Conservation (phyloP, 495 filamentous ascomycete species). For the Poronia punctata region DNA sequence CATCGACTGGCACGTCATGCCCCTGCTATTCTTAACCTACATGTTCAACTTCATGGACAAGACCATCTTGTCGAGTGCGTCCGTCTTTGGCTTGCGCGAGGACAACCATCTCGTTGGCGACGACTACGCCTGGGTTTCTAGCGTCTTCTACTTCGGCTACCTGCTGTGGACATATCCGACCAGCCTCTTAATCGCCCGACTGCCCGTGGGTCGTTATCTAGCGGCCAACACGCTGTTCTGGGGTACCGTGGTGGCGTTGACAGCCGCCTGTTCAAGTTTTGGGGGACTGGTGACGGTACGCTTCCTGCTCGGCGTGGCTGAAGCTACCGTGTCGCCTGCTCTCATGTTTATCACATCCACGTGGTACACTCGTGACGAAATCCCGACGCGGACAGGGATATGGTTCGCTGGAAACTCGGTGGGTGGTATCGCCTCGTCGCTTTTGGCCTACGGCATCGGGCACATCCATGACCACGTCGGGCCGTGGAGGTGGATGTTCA, state of each 20-base stretch:
- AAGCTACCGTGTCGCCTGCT: conserved; percentile 41
- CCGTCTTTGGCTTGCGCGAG: conserved; percentile 28
- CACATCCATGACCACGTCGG: conserved; percentile 25
- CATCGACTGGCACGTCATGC: conserved; percentile 25
- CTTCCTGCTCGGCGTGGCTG: conserved; percentile 45
- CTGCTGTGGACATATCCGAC: conserved; percentile 26
- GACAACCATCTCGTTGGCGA: conserved; percentile 27
- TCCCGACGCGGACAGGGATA: conserved; percentile 30
- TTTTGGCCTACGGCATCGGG: conserved; percentile 41
- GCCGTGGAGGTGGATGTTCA: conserved; percentile 35
- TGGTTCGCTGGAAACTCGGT: conserved; percentile 36
- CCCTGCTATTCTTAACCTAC: conserved; percentile 24
- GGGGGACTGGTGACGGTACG: conserved; percentile 59
- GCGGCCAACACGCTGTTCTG: conserved; percentile 29
- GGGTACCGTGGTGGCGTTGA: conserved; percentile 66
- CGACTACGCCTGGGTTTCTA: conserved; percentile 32
- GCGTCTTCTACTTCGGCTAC: conserved; percentile 32
- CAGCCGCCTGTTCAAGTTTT: conserved; percentile 66
- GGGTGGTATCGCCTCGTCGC: conserved; percentile 32
- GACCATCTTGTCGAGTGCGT: conserved; percentile 27
- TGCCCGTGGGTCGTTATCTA: conserved; percentile 28
- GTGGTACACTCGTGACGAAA: conserved; percentile 32
- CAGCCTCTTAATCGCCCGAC: conserved; percentile 18
- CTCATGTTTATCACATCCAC: conserved; percentile 28
- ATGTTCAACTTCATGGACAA: conserved; percentile 34